Base-by-base conservation (phyloP, 306 rosid species). In the Quercus bicolor region DNA sequence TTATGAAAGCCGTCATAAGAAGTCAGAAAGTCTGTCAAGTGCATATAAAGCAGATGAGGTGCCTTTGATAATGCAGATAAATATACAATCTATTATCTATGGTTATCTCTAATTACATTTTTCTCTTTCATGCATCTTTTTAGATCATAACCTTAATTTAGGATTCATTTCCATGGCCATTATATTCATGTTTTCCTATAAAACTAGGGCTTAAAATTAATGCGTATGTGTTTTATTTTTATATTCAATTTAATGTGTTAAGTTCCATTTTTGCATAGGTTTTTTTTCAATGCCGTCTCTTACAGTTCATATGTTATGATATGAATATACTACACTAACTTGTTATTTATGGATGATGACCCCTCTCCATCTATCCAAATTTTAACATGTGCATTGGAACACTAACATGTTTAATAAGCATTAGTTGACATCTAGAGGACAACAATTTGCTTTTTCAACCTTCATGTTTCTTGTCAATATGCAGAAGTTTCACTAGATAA, bases 31-130 rank as follows among this genome's bases (percentile, higher is more conserved):
- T 71, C 80, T 54, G 70, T 61, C 82, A 62, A 74, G 28, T 54
- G 29, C 77, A 40, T 70, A 71, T 62, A 82, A 81, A 78, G 80
- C 54, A 24, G 34, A 74, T 15, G 33, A 85, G 88, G 88, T 85
- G 21, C 68, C 75, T 75, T 74, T 78, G 70, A 57, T 74, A n/a
- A 23, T 59, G 64, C 37, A 40, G 43, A 37, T 56, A 37, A 13
- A 48, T 60, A 33, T 56, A 26, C 21, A 68, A 34, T 18, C 37
- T 48, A 28, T 56, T 56, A 52, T 11, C 53, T 3, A 28, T 56
- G 18, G 19, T n/a, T 69, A 19, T 31, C 61, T 26, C 56, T 57
- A 55, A 40, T 18, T 55, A 31, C n/a, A 37, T 12, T 45, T 56
- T 43, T 48, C 33, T 54, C 60, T 9, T 20, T 57, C 5, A 9